These are phyloP conservation scores for Exutisphaerella laricina DNA, from an alignment of 2,329 filamentous ascomycete genomes.

Conservation along the genomic window DNA sequence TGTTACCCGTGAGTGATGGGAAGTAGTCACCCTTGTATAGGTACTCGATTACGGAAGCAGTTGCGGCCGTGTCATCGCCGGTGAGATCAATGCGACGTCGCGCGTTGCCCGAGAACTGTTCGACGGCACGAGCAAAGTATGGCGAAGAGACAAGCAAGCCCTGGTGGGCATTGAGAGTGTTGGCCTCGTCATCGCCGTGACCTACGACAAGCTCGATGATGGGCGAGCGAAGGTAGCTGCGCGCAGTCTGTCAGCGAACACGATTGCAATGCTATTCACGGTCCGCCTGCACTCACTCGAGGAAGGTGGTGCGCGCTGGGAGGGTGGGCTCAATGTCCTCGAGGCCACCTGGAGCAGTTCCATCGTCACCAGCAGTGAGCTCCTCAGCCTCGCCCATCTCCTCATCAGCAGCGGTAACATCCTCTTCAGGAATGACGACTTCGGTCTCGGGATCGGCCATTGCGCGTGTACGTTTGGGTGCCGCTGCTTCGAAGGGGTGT, in stretches of 20 bases:
- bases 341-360: slow-evolving; percentile 35
- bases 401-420: slow-evolving; percentile 44
- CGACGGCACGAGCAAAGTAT: slow-evolving; percentile 62
- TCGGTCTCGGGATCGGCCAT: slow-evolving; percentile 31
- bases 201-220: slow-evolving; percentile 44
- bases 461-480: neutral
- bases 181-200: slow-evolving; percentile 52
- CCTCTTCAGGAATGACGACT: slow-evolving; percentile 30
- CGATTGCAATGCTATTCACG: neutral
- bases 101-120: slow-evolving; percentile 51
- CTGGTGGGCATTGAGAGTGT: slow-evolving; percentile 72
- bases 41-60: slow-evolving; percentile 75
- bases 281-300: slow-evolving; percentile 37
- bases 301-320: slow-evolving; percentile 39
- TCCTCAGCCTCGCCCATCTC: slow-evolving; percentile 39
- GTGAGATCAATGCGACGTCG: slow-evolving; percentile 63
- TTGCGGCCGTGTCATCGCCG: slow-evolving; percentile 64
- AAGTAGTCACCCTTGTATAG: slow-evolving; percentile 87
- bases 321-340: slow-evolving; percentile 40
- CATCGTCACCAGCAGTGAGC: slow-evolving; percentile 27
- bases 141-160: slow-evolving; percentile 68
- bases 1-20: slow-evolving; percentile 56
- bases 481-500: neutral
- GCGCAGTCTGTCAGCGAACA: neutral
- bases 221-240: slow-evolving; percentile 45